phyloP scores from a whole-genome alignment of 164 flowering plant genomes.

The Aristolochia californica region DNA sequence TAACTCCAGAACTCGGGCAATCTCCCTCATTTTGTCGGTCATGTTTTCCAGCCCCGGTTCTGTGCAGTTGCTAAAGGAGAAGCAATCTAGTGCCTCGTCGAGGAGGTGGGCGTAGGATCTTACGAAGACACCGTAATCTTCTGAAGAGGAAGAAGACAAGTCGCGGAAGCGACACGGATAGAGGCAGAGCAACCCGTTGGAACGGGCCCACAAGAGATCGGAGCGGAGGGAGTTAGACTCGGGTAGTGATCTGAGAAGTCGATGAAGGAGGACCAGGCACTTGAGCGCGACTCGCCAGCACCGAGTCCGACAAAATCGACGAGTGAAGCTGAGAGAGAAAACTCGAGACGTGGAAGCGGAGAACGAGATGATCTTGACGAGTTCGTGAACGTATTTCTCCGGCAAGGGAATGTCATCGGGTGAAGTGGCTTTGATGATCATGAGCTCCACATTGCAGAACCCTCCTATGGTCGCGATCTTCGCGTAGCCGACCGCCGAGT shows the following conservation, averaged over 20 bases:
- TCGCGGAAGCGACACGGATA: conserved; percentile 42
- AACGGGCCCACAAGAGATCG: conserved; percentile 30
- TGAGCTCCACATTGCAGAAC: conserved; percentile 31
- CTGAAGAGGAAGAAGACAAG: conserved; percentile 29
- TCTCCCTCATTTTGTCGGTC: conserved; percentile 21
- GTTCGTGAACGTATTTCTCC: conserved; percentile 35
- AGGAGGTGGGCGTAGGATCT: conserved; percentile 45
- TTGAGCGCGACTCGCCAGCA: conserved; percentile 63
- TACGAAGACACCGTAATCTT: conserved; percentile 32
- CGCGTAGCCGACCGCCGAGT: conserved; percentile 31
- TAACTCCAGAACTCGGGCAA: conserved; percentile 18
- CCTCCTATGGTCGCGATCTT: conserved; percentile 36
- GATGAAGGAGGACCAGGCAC: conserved; percentile 54
- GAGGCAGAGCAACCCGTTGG: conserved; percentile 35
- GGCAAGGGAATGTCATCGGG: conserved; percentile 42
- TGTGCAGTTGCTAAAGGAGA: too few relatives aligned
- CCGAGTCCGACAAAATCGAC: conserved; percentile 37
- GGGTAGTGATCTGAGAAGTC: conserved; percentile 33
- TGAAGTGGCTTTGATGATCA: conserved; percentile 45
- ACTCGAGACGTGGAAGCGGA: conserved; percentile 31
- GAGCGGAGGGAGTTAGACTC: conserved; percentile 24
- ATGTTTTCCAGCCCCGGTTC: too few relatives aligned
- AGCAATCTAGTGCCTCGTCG: conserved; percentile 38
- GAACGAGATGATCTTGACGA: conserved; percentile 37
- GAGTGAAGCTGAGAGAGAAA: conserved; percentile 36